Base-by-base conservation (phyloP, 2,329 filamentous ascomycete species). In the Ophiostoma fasciatum region DNA sequence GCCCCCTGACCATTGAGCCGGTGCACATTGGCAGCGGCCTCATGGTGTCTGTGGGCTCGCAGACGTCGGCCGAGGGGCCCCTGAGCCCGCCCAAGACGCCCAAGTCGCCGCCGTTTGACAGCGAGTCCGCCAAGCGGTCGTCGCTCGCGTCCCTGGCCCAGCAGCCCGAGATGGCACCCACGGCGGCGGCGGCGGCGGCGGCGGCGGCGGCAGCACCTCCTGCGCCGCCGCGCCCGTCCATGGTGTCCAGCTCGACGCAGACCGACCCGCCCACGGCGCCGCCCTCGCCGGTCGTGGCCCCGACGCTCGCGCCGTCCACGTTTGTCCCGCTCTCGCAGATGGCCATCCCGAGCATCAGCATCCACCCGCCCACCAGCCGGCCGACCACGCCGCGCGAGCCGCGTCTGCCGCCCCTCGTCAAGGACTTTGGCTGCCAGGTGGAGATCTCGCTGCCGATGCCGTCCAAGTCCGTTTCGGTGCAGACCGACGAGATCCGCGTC, bases 401-500 rank as follows among this genome's bases (percentile, higher is more conserved):
- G 35, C 67, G 76, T 6, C 71, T 93, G 37, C 76, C 93, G 21
- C 85, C 85, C 36, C 76, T 87, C 38, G 74, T 74, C 42, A 94
- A 85, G 54, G 84, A 84, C 55, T 75, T 80, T 44, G 77, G 75
- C 14, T 88, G 80, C 48, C 90, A 98, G 56, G 84, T 85, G 19
- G 66, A 67, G 26, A 61, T 74, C 33, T 55, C 65, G 10, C 49
- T 62, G 25, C 48, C 62, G 14, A 62, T 63, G 45, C 61, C 59
- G 28, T 77, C 67, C 38, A 64, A 58, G 31, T 74, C 70, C 3
- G 68, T 52, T 10, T 52, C 54, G 3, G 60, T 87, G 39, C 90
- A 98, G 61, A 98, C 90, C 0, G 87, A 96, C 47, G 82, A 83
- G 40, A 94, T 96, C 39, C 73, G 82, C 37, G 72, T 92, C 6